Base-by-base conservation (phyloP, 306 rosid genomes). In the Cucumis cinereus region DNA sequence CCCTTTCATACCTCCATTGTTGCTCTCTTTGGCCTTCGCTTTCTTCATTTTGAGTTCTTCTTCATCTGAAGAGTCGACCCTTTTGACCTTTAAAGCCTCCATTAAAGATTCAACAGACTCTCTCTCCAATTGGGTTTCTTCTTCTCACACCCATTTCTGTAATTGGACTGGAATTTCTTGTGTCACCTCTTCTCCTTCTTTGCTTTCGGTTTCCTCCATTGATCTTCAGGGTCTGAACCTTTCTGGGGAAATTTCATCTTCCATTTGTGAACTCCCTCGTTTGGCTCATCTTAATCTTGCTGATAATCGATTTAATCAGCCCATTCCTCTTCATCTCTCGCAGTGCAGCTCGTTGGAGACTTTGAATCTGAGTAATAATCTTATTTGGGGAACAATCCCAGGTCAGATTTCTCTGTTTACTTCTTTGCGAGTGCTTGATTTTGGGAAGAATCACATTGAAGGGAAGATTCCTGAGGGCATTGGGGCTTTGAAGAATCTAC, bases 261-360 rank as follows among this genome's bases (percentile, higher is more conserved):
- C 89, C 4, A 72, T 92, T 8, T 94, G 99, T 70, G 81, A 82
- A 60, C 93, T 94, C 73, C 88, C 78, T 26, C 70, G 79, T 38
- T 85, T 94, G 30, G 79, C 90, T n/a, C 57, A 78, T 68, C 95
- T 94, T 57, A 92, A 90, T 76, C 96, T 94, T 59, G 97, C 99
- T 47, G 91, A 89, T 69, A 94, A 94, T 47, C 68, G 77, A 28
- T 92, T 94, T 79, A 90, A 86, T 86, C 90, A 94, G 33, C 86
- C 99, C 59, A 94, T 94, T n/a, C 99, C 97, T 77, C 99, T 94
- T 52, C 97, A 89, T 43, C 97, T 94, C 74, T 86, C 99, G 54
- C 85, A 77, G 78, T 94, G 99, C 58, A 77, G 80, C 57, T 83
- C 88, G 10, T 79, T 94, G 85, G 82, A 89, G 79, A 87, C 80